Conservation (phyloP, 2,329 filamentous ascomycete genomes). For the Hymenoscyphus fraxineus region DNA sequence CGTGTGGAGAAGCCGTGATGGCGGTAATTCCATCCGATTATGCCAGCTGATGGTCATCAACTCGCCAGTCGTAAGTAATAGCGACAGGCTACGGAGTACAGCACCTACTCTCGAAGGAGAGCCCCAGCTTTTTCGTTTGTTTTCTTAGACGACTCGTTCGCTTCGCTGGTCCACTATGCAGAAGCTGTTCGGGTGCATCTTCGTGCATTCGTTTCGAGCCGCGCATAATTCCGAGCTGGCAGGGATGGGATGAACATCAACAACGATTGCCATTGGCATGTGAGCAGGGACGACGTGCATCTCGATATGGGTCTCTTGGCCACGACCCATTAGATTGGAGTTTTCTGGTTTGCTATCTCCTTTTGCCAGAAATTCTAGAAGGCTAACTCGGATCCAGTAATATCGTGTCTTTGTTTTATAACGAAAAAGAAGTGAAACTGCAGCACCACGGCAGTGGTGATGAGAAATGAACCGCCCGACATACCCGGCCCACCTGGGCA, state of each 20-base stretch:
- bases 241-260: neutral
- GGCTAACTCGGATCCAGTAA: neutral
- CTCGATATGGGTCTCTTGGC: neutral
- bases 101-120: neutral
- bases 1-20: neutral
- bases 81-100: no score
- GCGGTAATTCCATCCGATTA: conserved; percentile 1
- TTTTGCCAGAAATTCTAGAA: neutral
- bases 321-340: neutral
- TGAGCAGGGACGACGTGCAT: neutral
- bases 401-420: neutral
- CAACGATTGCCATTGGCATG: no score
- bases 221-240: neutral
- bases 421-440: neutral
- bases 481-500: neutral
- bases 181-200: neutral
- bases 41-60: neutral
- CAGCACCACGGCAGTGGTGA: no score
- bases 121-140: neutral
- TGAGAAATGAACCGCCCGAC: neutral
- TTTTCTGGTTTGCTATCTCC: neutral
- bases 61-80: neutral
- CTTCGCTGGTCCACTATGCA: neutral
- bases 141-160: neutral
- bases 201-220: neutral